Base-by-base conservation (phyloP, 2,329 filamentous ascomycete genomes). In the Colletotrichum australisinense region DNA sequence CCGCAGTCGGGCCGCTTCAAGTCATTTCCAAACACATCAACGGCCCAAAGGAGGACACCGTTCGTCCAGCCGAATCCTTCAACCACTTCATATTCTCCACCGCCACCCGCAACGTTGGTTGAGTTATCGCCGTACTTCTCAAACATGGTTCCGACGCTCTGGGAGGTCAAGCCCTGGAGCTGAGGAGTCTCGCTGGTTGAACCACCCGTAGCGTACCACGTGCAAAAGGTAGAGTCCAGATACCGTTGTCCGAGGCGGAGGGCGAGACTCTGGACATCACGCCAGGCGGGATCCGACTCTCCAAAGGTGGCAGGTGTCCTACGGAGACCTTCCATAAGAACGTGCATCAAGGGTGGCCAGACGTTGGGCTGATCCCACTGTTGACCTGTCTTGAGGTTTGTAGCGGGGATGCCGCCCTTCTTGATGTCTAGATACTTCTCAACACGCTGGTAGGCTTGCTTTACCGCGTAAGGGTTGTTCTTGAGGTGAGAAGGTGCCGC, bases 51-150 rank as follows among this genome's bases (percentile, higher is more conserved):
- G 35, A 93, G 80, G 65, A 93, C 91, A 35, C 92, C 92, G 76
- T 93, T 93, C 1, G 89, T 90, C 92, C 92, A 93, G 7, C 91
- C 92, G 76, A 93, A 93, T 1, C 92, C 91, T 81, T 93, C 90
- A 3, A 93, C 91, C 6, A 93, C 91, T 67, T 89, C 87, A 79
- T 93, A 93, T 83, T 93, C 92, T 75, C 92, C 92, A 6, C 92
- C 92, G 7, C 89, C 84, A 32, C 92, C 92, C 1, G 89, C 90
- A 0, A 86, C 88, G 74, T 92, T 91, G 58, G 87, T 90, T 8
- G 88, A 82, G 69, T 88, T 88, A 76, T 92, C 89, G 14, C 84
- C 85, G 78, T 93, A 93, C 84, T 93, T 93, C 80, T 93, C 92
- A 78, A 93, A 93, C 85, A 93, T 93, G 79, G 89, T 89, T 26